A percentile compares a stretch with the other conserved stretches of the same genome.
These are phyloP conservation scores for Nicotiana knightiana DNA, from an alignment of 257 asterid genomes.

Conservation along the genomic window DNA sequence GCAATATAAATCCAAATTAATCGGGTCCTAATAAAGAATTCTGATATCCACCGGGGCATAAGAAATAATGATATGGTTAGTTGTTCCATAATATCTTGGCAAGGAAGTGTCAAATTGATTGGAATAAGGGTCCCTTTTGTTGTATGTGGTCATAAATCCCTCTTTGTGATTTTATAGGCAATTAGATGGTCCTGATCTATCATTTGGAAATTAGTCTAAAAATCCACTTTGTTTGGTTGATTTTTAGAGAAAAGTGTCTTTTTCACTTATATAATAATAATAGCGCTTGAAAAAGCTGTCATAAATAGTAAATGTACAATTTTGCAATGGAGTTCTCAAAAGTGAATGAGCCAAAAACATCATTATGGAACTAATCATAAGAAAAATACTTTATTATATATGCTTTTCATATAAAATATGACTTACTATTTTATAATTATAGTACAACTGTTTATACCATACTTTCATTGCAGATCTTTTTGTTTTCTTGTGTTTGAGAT, in stretches of 20 bases:
- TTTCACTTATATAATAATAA: neutral
- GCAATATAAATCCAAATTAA: too few relatives aligned
- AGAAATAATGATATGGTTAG: too few relatives aligned
- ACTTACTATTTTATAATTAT: neutral
- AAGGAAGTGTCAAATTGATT: neutral
- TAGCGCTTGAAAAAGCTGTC: slow-evolving; percentile 1
- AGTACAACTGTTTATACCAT: neutral
- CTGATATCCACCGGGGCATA: too few relatives aligned
- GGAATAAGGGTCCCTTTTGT: neutral
- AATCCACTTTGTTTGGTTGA: neutral
- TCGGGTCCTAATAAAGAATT: too few relatives aligned
- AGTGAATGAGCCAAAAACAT: neutral
- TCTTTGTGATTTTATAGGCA: neutral
- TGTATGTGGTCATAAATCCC: neutral
- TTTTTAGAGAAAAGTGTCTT: neutral
- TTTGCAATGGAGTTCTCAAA: neutral
- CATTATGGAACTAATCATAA: slow-evolving; percentile 6
- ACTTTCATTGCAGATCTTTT: slow-evolving; percentile 3
- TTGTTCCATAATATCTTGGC: neutral
- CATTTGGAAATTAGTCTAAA: slow-evolving; percentile 5
- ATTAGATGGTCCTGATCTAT: neutral
- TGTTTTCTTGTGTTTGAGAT: slow-evolving; percentile 1
- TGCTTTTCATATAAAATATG: neutral
- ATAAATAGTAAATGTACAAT: neutral
- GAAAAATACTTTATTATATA: neutral